Evolutionary conservation across 2,329 filamentous ascomycete species (phyloP).

Genomic region (Chrysoporthe puriensis): DNA sequence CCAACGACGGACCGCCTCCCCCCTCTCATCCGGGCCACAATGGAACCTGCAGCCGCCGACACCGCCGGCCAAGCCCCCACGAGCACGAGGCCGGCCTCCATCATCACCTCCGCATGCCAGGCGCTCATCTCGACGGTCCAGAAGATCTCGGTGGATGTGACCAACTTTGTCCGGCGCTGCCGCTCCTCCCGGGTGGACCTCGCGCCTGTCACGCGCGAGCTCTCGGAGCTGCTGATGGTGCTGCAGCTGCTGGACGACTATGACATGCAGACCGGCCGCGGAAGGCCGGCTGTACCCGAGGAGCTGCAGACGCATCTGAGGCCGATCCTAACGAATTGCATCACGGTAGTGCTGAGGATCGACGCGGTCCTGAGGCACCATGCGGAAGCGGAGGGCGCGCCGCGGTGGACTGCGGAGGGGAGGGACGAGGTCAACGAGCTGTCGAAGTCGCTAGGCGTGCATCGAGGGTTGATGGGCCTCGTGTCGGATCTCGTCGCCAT

Average conservation of each 20-base stretch:
- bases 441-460: constrained; percentile 30
- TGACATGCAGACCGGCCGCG: constrained; percentile 16
- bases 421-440: constrained; percentile 30
- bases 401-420: constrained; percentile 27
- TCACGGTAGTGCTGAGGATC: constrained; percentile 27
- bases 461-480: constrained; percentile 28
- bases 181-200: constrained; percentile 32
- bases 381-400: constrained; percentile 17
- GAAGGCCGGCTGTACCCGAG: constrained; percentile 22
- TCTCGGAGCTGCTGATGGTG: constrained; percentile 31
- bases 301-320: constrained; percentile 30
- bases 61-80: neutral
- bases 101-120: constrained; percentile 29
- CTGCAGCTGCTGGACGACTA: constrained; percentile 33
- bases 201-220: constrained; percentile 30
- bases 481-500: constrained; percentile 29
- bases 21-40: constrained; percentile 10
- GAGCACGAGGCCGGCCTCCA: constrained; percentile 17
- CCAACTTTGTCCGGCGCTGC: constrained; percentile 32
- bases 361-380: constrained; percentile 28
- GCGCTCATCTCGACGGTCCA: constrained; percentile 27
- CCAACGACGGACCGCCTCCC: neutral
- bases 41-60: constrained; percentile 9
- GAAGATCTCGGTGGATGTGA: constrained; percentile 30
- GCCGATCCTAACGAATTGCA: constrained; percentile 32